phyloP scores from a whole-genome alignment of 140 eudicot genomes.

The Bidens hawaiensis region DNA sequence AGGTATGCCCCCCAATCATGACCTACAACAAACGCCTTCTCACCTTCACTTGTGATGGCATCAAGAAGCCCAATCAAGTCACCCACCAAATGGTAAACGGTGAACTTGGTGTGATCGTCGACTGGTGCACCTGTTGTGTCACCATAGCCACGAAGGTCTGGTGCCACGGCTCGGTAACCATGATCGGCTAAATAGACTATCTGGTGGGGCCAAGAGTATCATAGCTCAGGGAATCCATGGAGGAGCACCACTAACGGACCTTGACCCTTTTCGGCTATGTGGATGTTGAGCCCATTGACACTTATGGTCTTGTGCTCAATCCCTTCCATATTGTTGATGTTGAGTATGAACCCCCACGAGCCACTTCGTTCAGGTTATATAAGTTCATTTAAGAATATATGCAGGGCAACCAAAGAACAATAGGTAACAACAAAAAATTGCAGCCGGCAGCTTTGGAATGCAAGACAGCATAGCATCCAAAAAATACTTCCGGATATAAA shows the following conservation, averaged over 20 bases:
- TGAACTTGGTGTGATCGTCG: constrained; percentile 45
- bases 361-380: too few species aligned
- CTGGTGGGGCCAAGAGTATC: constrained; percentile 99
- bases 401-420: too few species aligned
- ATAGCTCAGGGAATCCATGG: constrained; percentile 92
- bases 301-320: too few species aligned
- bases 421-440: too few species aligned
- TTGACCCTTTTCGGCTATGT: too few species aligned
- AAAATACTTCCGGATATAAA: too few species aligned
- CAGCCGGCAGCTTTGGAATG: too few species aligned
- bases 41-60: constrained; percentile 38
- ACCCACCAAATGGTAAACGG: constrained; percentile 50
- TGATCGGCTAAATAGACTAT: constrained; percentile 53
- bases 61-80: constrained; percentile 62
- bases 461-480: too few species aligned
- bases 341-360: too few species aligned
- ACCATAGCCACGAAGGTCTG: constrained; percentile 85
- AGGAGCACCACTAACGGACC: constrained; percentile 66
- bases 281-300: too few species aligned
- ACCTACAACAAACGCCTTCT: constrained; percentile 72
- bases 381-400: too few species aligned
- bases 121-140: constrained; percentile 65
- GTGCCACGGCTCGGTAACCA: constrained; percentile 86
- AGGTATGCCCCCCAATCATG: constrained; percentile 85
- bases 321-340: too few species aligned